phyloP scores from a whole-genome alignment of 805 yeast species.

The Hanseniaspora thailandica region DNA sequence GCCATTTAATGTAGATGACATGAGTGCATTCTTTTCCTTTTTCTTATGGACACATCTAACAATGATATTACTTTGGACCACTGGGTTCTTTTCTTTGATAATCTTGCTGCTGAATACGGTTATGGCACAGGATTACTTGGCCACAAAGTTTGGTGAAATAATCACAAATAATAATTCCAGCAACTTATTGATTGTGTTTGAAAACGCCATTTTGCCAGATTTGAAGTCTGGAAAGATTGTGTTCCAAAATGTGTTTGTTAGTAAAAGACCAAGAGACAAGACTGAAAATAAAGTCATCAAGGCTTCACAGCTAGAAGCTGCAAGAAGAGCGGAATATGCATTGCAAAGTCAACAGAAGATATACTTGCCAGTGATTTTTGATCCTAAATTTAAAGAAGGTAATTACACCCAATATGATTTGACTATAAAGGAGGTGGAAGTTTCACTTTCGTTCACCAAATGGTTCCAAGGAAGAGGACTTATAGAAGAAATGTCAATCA shows the following conservation, averaged over 20 bases:
- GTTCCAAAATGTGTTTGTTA: slow-evolving; percentile 73
- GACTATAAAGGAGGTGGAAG: slow-evolving; percentile 72
- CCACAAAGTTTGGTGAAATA: slow-evolving; percentile 66
- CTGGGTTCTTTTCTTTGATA: slow-evolving; percentile 77
- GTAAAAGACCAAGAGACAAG: slow-evolving; percentile 58
- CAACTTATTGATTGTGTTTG: slow-evolving; percentile 65
- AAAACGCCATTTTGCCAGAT: slow-evolving; percentile 85
- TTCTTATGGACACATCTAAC: slow-evolving; percentile 75
- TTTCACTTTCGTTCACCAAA: slow-evolving; percentile 67
- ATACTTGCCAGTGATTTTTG: slow-evolving; percentile 22
- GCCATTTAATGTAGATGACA: slow-evolving; percentile 86
- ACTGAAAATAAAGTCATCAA: slow-evolving; percentile 39
- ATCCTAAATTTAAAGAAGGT: slow-evolving; percentile 59
- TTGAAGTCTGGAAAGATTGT: slow-evolving; percentile 82
- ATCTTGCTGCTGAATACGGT: slow-evolving; percentile 56
- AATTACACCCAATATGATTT: slow-evolving; percentile 93
- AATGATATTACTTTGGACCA: slow-evolving; percentile 73
- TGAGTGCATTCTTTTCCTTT: slow-evolving; percentile 86
- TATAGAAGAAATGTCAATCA: slow-evolving; percentile 62
- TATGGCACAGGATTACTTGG: slow-evolving; percentile 60
- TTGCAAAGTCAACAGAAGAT: slow-evolving; percentile 21
- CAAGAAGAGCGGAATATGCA: slow-evolving; percentile 40
- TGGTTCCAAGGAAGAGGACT: slow-evolving; percentile 90
- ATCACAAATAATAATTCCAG: slow-evolving; percentile 71
- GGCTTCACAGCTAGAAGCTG: slow-evolving; percentile 64